These are phyloP conservation scores for Artemisia tridentata DNA, from an alignment of 129 eudicot species.

Conservation along the genomic window DNA sequence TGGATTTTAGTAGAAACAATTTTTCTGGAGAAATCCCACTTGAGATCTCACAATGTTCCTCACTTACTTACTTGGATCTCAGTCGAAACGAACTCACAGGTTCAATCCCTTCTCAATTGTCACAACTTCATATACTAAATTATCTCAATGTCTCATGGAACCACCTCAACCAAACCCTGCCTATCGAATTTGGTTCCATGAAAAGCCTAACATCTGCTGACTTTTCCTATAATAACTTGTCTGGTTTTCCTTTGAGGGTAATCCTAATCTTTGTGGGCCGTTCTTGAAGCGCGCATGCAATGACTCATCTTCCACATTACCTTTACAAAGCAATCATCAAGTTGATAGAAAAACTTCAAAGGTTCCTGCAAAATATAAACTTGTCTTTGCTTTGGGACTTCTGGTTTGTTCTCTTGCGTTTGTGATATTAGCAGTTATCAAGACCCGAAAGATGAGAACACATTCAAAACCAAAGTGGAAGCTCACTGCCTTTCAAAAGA, in stretches of 20 bases:
- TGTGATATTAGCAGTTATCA: constrained; percentile 50
- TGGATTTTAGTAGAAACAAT: constrained; percentile 58
- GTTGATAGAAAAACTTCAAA: constrained; percentile 37
- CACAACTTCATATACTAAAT: constrained; percentile 58
- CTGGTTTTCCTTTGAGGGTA: constrained; percentile 59
- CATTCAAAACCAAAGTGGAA: constrained; percentile 46
- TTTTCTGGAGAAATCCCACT: constrained; percentile 50
- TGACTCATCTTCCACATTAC: constrained; percentile 29
- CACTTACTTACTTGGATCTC: constrained; percentile 57
- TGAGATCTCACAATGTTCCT: constrained; percentile 47
- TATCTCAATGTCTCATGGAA: constrained; percentile 68
- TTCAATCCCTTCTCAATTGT: constrained; percentile 48
- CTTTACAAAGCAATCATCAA: constrained; percentile 20
- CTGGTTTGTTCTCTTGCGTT: constrained; percentile 58
- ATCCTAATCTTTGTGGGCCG: constrained; percentile 58
- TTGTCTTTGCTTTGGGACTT: constrained; percentile 61
- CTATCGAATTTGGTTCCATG: constrained; percentile 51
- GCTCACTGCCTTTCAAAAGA: constrained; percentile 71
- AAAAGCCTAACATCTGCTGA: constrained; percentile 76
- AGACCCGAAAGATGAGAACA: constrained; percentile 43
- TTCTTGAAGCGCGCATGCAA: constrained; percentile 45
- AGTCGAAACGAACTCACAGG: constrained; percentile 59
- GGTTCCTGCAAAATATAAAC: constrained; percentile 56
- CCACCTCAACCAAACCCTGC: constrained; percentile 49
- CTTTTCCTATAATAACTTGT: constrained; percentile 63